These are phyloP conservation scores for Nephelium lappaceum DNA, from an alignment of 345 rosid genomes.

Conservation along the genomic window DNA sequence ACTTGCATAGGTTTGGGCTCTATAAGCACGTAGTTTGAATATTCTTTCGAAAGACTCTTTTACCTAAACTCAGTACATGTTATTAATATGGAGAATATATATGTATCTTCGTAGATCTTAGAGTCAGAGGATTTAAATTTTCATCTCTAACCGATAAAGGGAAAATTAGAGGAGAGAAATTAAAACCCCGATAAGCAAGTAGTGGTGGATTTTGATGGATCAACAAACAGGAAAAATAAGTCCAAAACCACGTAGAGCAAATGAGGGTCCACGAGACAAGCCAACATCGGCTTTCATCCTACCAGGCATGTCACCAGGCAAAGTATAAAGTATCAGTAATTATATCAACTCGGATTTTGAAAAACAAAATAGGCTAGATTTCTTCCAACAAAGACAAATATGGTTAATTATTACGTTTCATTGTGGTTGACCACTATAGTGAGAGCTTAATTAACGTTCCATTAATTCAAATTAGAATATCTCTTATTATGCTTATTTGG, in stretches of 20 bases:
- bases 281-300: neutral
- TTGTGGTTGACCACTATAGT: conserved; percentile 3
- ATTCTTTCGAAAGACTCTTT: too few relatives aligned
- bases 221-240: neutral
- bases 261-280: neutral
- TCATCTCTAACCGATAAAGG: neutral
- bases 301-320: neutral
- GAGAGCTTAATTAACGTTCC: neutral
- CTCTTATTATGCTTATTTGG: neutral
- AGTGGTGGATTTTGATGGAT: neutral
- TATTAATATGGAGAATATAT: too few relatives aligned
- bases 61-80: too few relatives aligned
- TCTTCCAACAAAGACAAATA: neutral
- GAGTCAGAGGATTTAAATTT: neutral
- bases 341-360: neutral
- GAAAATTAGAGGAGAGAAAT: neutral
- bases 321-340: neutral
- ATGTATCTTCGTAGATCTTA: too few relatives aligned
- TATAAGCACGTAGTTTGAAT: too few relatives aligned
- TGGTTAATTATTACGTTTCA: conserved; percentile 10
- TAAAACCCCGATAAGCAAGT: neutral
- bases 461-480: neutral
- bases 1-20: neutral
- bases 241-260: neutral
- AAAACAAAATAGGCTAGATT: neutral